phyloP scores from a whole-genome alignment of 306 rosid species.

The Cyamopsis tetragonoloba region DNA sequence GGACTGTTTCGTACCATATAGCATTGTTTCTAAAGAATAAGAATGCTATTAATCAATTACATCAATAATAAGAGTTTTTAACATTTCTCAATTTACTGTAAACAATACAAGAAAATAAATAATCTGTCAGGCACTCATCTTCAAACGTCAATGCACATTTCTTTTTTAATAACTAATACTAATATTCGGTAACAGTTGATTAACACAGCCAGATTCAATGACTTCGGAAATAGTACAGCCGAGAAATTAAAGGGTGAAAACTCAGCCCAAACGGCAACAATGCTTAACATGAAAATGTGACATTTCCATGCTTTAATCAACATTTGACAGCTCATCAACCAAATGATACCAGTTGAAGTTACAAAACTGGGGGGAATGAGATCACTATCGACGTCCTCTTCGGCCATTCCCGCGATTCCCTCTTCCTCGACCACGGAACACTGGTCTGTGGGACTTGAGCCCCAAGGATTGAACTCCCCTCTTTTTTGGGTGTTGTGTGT shows the following conservation, averaged over 20 bases:
- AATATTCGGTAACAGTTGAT: not conserved
- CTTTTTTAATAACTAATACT: not conserved
- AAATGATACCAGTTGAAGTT: too few species aligned
- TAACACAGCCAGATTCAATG: too few species aligned
- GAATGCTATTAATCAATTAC: too few species aligned
- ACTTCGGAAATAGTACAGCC: not conserved
- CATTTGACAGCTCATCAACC: not conserved
- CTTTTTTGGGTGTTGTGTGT: constrained; percentile 38
- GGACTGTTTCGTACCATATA: too few species aligned
- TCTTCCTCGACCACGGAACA: constrained; percentile 46
- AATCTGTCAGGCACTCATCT: not conserved
- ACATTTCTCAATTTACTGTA: not conserved
- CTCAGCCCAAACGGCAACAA: not conserved
- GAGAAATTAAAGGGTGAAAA: not conserved
- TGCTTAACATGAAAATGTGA: not conserved
- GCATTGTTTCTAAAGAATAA: too few species aligned
- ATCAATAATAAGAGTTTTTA: too few species aligned
- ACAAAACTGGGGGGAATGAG: not conserved
- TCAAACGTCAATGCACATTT: not conserved
- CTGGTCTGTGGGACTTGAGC: constrained; percentile 37
- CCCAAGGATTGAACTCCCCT: constrained; percentile 72
- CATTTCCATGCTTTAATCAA: not conserved
- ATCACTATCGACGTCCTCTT: constrained; percentile 34
- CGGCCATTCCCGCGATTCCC: constrained; percentile 30
- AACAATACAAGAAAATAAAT: not conserved